phyloP scores from a whole-genome alignment of 1,284 basidiomycete genomes.

The Microbotryum violaceum region DNA sequence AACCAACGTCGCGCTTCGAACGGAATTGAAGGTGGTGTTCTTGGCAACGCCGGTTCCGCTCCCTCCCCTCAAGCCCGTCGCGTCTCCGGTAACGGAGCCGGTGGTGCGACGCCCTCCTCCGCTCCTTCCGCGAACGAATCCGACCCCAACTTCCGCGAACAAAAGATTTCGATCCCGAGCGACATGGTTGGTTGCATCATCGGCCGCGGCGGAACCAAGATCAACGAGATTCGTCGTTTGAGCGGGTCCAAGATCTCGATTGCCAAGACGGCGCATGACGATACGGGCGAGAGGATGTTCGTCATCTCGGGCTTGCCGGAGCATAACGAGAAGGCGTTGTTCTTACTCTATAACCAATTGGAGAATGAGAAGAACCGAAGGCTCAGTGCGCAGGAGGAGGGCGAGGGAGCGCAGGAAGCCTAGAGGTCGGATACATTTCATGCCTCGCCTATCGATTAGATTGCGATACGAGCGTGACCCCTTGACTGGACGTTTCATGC shows the following conservation, averaged over 20 bases:
- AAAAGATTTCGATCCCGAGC: slow-evolving; percentile 96
- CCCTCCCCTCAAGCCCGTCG: neutral
- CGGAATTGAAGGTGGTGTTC: neutral
- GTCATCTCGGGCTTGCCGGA: slow-evolving; percentile 95
- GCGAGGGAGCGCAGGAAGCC: too few species aligned
- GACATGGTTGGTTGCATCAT: slow-evolving; percentile 75
- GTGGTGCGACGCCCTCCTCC: slow-evolving; percentile 40
- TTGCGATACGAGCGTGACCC: too few species aligned
- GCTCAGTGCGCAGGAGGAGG: slow-evolving; percentile 2
- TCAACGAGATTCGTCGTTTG: slow-evolving; percentile 94
- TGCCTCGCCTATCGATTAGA: too few species aligned
- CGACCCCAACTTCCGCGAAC: slow-evolving; percentile 76
- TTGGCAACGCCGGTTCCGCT: slow-evolving; percentile 13
- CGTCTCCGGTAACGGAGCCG: slow-evolving; percentile 31
- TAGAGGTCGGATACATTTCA: too few species aligned
- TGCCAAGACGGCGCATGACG: slow-evolving; percentile 96
- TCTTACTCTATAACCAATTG: slow-evolving; percentile 82
- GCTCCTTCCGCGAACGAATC: slow-evolving; percentile 45
- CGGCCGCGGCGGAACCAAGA: slow-evolving; percentile 93
- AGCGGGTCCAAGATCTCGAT: slow-evolving; percentile 96
- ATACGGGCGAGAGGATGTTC: slow-evolving; percentile 98
- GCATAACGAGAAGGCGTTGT: slow-evolving; percentile 75
- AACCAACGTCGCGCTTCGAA: neutral
- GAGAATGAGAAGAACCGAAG: slow-evolving; percentile 80
- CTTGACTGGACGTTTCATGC: too few species aligned